Evolutionary conservation across 2,329 filamentous ascomycete genomes (phyloP).

Genomic region (Ilyonectria destructans): DNA sequence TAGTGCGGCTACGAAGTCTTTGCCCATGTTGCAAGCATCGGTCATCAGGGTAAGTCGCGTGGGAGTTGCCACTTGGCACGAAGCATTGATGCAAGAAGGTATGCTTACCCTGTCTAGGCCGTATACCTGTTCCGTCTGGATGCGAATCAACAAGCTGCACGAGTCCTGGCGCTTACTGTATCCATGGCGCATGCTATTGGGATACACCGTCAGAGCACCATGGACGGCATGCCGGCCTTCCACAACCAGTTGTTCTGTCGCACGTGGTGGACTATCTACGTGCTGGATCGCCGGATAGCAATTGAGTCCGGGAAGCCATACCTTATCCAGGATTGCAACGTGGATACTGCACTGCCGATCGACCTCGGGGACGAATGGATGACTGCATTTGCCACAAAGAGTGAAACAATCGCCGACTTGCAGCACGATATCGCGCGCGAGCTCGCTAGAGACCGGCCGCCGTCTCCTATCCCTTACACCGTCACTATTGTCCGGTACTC

Average conservation of each 20-base stretch:
- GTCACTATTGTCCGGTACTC: conserved; percentile 36
- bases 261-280: conserved; percentile 37
- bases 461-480: conserved; percentile 26
- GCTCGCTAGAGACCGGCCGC: conserved; percentile 22
- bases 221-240: conserved; percentile 34
- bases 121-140: conserved; percentile 39
- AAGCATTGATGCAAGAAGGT: background rate
- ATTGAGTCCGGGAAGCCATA: conserved; percentile 38
- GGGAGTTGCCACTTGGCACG: background rate
- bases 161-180: conserved; percentile 28
- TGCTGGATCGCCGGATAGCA: conserved; percentile 36
- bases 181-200: conserved; percentile 36
- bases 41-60: conserved; percentile 27
- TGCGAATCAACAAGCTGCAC: conserved; percentile 37
- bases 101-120: conserved; percentile 22
- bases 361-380: conserved; percentile 41
- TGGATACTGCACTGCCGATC: conserved; percentile 32
- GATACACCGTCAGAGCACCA: conserved; percentile 34
- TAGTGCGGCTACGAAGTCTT: conserved; percentile 34
- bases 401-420: conserved; percentile 10
- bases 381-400: conserved; percentile 17
- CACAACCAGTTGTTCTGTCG: conserved; percentile 36
- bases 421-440: conserved; percentile 29
- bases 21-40: conserved; percentile 35
- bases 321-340: conserved; percentile 38